These are phyloP conservation scores for Fragaria vesca DNA, from an alignment of 306 rosid genomes.

Conservation along the genomic window DNA sequence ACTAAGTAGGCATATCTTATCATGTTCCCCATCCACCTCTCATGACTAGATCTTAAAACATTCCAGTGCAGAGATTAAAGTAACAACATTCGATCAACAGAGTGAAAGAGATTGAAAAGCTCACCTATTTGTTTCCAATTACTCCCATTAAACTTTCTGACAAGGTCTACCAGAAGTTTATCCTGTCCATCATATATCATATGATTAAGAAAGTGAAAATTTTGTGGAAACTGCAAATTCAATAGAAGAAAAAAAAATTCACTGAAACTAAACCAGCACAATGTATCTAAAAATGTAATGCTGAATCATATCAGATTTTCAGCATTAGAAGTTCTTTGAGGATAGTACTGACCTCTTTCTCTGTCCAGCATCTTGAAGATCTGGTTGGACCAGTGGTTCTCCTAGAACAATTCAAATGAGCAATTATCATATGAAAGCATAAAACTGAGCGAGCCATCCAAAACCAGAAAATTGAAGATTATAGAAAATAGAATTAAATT, in stretches of 20 bases:
- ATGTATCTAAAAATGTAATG: background rate
- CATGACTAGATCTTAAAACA: background rate
- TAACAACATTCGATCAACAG: background rate
- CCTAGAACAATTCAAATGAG: constrained; percentile 25
- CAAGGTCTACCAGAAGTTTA: constrained; percentile 40
- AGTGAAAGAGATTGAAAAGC: background rate
- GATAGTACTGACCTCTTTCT: constrained; percentile 43
- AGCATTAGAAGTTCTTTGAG: background rate
- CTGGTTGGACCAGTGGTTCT: constrained; percentile 29
- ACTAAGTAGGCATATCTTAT: background rate
- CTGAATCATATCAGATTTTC: background rate
- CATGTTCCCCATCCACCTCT: background rate
- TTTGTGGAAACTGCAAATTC: background rate
- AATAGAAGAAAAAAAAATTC: background rate
- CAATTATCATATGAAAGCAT: background rate
- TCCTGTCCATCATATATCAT: constrained; percentile 48
- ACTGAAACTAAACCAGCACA: background rate
- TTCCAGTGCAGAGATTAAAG: background rate
- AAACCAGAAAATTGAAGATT: background rate
- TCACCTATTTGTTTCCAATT: constrained; percentile 57
- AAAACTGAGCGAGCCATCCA: background rate
- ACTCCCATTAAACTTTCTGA: constrained; percentile 43
- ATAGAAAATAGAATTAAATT: background rate
- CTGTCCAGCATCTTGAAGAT: constrained; percentile 45
- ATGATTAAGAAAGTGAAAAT: constrained; percentile 13